Evolutionary conservation across 495 filamentous ascomycete genomes (phyloP).

Genomic region (Immersiella caudata): DNA sequence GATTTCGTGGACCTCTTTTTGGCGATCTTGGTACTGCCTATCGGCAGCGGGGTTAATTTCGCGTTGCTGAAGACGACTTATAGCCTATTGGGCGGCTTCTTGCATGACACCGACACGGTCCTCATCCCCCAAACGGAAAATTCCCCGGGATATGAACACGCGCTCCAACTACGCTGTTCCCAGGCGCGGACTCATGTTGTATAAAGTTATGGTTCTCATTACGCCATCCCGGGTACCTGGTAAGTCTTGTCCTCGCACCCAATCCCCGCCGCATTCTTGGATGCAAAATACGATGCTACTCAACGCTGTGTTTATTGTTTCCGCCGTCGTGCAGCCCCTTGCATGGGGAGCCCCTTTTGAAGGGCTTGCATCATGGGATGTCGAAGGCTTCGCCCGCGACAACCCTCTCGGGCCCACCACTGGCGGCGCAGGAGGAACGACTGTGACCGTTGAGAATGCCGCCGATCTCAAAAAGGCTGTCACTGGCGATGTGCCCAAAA

Average conservation of each 20-base stretch:
- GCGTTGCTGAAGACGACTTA: not conserved
- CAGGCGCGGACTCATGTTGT: not conserved
- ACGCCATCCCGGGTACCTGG: not conserved
- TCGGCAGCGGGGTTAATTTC: not conserved
- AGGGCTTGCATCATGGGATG: conserved; percentile 26
- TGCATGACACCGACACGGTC: not conserved
- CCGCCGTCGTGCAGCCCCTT: not conserved
- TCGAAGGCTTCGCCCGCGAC: conserved; percentile 43
- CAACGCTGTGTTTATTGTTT: not conserved
- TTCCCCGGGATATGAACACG: not conserved
- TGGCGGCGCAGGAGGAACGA: conserved; percentile 60
- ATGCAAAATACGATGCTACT: not conserved
- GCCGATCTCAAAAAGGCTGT: conserved; percentile 54
- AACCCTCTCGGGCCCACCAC: conserved; percentile 53
- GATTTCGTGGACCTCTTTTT: not conserved
- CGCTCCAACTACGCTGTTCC: not conserved
- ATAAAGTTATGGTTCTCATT: not conserved
- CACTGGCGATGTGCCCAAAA: conserved; percentile 41
- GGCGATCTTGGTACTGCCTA: not conserved
- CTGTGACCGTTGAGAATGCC: conserved; percentile 58
- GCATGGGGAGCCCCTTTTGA: not conserved
- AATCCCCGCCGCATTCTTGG: not conserved
- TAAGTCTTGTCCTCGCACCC: not conserved
- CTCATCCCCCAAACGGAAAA: not conserved
- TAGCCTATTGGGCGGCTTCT: not conserved